These are phyloP conservation scores for Lasiosphaeria ovina DNA, from an alignment of 495 filamentous ascomycete genomes.

Conservation along the genomic window DNA sequence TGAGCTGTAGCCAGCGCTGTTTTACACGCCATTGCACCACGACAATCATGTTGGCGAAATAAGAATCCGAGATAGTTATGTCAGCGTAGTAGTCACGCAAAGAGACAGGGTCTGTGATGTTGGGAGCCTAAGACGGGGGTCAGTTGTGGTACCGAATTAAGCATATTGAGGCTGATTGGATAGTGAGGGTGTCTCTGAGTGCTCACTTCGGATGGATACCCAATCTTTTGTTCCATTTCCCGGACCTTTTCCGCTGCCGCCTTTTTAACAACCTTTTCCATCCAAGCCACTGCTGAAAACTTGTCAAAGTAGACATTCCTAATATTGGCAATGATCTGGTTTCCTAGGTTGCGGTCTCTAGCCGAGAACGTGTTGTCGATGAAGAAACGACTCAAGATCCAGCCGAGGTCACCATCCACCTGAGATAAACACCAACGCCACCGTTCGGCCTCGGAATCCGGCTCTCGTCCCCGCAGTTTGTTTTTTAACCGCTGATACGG, in stretches of 20 bases:
- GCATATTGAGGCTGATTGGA: no score
- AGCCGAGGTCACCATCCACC: slow-evolving; percentile 50
- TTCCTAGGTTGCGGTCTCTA: slow-evolving; percentile 62
- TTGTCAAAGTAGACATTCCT: slow-evolving; percentile 62
- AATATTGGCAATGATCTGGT: slow-evolving; percentile 68
- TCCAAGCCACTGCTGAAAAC: slow-evolving; percentile 60
- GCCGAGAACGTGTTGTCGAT: slow-evolving; percentile 55
- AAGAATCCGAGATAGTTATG: slow-evolving; percentile 52
- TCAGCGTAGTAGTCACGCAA: slow-evolving; percentile 58
- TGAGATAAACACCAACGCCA: slow-evolving; percentile 59
- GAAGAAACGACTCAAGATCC: slow-evolving; percentile 57
- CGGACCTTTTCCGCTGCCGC: slow-evolving; percentile 65
- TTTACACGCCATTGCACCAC: slow-evolving; percentile 35
- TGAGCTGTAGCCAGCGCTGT: slow-evolving; percentile 56
- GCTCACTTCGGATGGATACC: slow-evolving; percentile 38
- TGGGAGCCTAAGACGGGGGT: slow-evolving; percentile 44
- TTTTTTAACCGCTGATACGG: not conserved
- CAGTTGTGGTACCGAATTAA: no score
- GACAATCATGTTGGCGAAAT: slow-evolving; percentile 61
- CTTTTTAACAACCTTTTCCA: slow-evolving; percentile 62
- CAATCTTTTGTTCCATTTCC: slow-evolving; percentile 72
- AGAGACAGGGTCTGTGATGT: slow-evolving; percentile 49
- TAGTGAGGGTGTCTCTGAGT: no score
- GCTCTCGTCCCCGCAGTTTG: not conserved
- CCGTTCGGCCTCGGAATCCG: slow-evolving; percentile 53